Percentiles rank a stretch among this genome's conserved stretches.
Conservation (phyloP, 352 stramenopile genomes). For the Pythium rhizo-oryzae region DNA sequence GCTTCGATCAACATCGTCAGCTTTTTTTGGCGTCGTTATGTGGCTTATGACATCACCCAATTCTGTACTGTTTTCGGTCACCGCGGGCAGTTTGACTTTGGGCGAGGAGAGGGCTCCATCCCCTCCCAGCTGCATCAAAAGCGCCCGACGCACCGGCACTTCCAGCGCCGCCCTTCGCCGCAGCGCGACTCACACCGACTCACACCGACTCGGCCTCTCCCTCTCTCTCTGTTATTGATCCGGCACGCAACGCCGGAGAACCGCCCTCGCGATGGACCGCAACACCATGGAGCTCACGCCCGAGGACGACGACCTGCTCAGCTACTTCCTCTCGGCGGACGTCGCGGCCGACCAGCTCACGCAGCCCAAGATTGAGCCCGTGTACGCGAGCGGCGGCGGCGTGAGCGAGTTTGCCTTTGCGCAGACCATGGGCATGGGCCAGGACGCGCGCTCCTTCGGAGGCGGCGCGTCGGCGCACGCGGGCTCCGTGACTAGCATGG, state of each 20-base stretch:
- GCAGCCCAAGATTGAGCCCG: conserved; percentile 34
- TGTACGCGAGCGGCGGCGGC: conserved; percentile 16
- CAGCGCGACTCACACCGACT: not conserved
- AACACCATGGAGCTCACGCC: conserved; percentile 75
- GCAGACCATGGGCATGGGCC: conserved; percentile 30
- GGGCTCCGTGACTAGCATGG: conserved; percentile 36
- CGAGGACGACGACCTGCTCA: conserved; percentile 87
- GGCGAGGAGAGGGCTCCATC: not conserved
- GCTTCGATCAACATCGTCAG: conserved; percentile 1
- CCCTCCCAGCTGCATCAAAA: conserved; percentile 2
- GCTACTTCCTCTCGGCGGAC: conserved; percentile 85
- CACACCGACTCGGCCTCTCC: not conserved
- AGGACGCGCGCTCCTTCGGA: conserved; percentile 29
- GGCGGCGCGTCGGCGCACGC: not conserved
- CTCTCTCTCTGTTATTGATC: too few species aligned
- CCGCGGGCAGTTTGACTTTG: conserved; percentile 9
- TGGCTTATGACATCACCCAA: conserved; percentile 1
- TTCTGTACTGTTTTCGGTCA: not conserved
- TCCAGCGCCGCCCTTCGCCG: not conserved
- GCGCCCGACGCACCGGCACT: not conserved
- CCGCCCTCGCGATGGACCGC: conserved; percentile 9
- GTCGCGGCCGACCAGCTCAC: conserved; percentile 61
- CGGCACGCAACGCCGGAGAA: not conserved
- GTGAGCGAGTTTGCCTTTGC: conserved; percentile 31
- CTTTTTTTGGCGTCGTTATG: conserved; percentile 4